Base-by-base conservation (phyloP, 176 grass and related monocot species). In the sorghum (Sorghum bicolor) region DNA sequence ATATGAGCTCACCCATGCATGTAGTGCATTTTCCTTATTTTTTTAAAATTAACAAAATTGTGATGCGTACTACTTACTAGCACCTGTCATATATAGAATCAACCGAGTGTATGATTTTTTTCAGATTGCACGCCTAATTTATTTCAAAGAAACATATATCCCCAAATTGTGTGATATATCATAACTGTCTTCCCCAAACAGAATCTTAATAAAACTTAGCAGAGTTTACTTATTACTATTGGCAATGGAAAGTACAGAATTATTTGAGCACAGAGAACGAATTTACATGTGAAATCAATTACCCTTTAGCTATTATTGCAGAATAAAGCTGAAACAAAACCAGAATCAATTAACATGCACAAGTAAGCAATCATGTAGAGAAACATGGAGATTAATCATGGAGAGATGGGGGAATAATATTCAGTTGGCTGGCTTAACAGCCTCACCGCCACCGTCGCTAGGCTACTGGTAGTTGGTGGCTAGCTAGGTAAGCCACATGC, bases 331-430 rank as follows among this genome's bases (percentile, higher is more conserved):
- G 48, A 47, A 64, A 20, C 24, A 64, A 75, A n/a, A 33, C 25
- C 6, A 17, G 88, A 87, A 90, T 87, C 75, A 70, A 26, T 84
- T 87, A 90, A 87, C 89, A 90, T 84, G 89, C 38, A 44, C 14
- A 80, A 64, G 48, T 75, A 75, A 63, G 38, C 79, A 90, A 90
- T 90, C 75, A 87, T 90, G 73, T 63, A 91, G 81, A 87, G 82
- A 88, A 81, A 88, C 85, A 88, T 60, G 24, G 53, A 10, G 53
- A 66, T 72, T 91, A 85, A 91, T 91, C 85, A 91, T 91, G 85
- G 37, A 86, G 79, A 78, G 48, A 32, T 10, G 26, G 41, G n/a
- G 10, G 38, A 72, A 80, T 80, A 83, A 71, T 58, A 70, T 70
- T 76, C 74, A 48, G 44, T 80, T 60, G 71, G 85, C 84, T 84